Evolutionary conservation across 2,329 filamentous ascomycete species (phyloP).

Genomic region (Ceratocystis lukuohia): DNA sequence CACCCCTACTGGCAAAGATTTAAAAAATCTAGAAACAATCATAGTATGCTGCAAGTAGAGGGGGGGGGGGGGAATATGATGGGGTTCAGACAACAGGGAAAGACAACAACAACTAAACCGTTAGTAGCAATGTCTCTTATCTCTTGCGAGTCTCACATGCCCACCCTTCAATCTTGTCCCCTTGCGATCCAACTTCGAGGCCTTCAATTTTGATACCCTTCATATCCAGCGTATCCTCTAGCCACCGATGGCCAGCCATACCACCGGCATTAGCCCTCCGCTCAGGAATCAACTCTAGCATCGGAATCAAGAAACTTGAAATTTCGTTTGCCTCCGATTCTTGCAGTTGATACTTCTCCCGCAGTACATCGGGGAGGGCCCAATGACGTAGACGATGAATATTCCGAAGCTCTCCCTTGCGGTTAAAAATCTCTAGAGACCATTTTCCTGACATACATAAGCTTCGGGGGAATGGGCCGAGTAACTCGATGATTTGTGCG

Average conservation of each 20-base stretch:
- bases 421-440: constrained; percentile 97
- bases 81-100: background rate
- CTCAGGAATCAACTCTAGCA: constrained; percentile 80
- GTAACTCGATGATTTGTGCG: constrained; percentile 92
- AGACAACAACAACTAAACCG: background rate
- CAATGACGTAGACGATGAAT: constrained; percentile 94
- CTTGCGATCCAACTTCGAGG: constrained; percentile 64
- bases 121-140: constrained; percentile 28
- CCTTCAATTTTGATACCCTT: constrained; percentile 58
- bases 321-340: constrained; percentile 67
- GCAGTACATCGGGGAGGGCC: constrained; percentile 82
- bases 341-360: constrained; percentile 93
- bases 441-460: constrained; percentile 88
- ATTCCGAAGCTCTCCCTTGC: constrained; percentile 91
- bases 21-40: background rate
- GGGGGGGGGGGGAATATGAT: background rate
- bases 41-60: background rate
- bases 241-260: constrained; percentile 75
- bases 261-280: constrained; percentile 89
- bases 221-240: constrained; percentile 83
- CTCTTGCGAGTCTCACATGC: constrained; percentile 75
- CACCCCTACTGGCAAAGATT: background rate
- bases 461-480: constrained; percentile 85
- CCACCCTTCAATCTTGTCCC: constrained; percentile 93
- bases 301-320: constrained; percentile 70